Base-by-base conservation (phyloP, 352 stramenopile species). In the Peronosclerospora sorghi region DNA sequence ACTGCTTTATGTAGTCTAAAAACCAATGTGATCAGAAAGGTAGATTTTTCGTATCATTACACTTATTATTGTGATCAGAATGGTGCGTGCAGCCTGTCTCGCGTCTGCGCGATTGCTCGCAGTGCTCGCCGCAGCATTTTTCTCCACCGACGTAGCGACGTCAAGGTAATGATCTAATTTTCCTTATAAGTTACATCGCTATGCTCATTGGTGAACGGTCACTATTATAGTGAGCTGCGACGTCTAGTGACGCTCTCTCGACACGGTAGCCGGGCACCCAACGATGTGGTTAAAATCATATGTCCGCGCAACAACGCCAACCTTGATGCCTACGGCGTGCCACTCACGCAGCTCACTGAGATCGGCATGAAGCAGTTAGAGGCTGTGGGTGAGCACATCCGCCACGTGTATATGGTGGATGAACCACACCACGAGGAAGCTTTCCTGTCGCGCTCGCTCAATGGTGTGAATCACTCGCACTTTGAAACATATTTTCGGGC, bases 401-500 rank as follows among this genome's bases (percentile, higher is more conserved):
- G 76, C 40, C 34, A 59, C 17, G 68, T 73, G 32, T 92, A 92
- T 53, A 71, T 86, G 26, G 56, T 76, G 27, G 49, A 62, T 26
- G 54, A 62, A 23, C 40, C 37, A 12, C 20, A 51, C 1, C 48
- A 63, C 38, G 55, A 83, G 27, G 59, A 72, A 13, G 56, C 71
- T 37, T 89, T 87, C 54, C 56, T 88, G 14, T 75, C 76, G 26
- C 63, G 65, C 32, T 73, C 74, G 21, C 65, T 89, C 21, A 83
- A 83, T 34, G 79, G 79, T 51, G 55, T 70, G 9, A 69, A 80
- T 24, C 70, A 87, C 53, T 58, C 65, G 34, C 79, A 92, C 49
- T 87, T 92, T 46, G 72, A 92, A 59, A 71, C 74, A 34, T 92
- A 92, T 48, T 92, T 89, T 50, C 79, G 79, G 38, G 72, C 79